Base-by-base conservation (phyloP, 2,329 filamentous ascomycete species). In the Penicillium sp. region DNA sequence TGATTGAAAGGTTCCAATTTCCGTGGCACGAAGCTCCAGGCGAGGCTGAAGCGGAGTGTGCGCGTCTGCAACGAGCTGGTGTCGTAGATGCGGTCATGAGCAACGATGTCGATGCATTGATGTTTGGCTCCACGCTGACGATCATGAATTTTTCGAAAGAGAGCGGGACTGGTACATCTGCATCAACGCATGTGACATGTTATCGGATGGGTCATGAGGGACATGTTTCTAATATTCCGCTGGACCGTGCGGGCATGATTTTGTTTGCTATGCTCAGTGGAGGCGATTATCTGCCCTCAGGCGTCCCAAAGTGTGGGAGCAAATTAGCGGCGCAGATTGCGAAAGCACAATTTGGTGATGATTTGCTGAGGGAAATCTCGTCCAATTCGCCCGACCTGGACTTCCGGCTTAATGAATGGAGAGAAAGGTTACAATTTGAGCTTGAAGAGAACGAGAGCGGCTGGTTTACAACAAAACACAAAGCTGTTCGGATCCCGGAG, bases 1-100 rank as follows among this genome's bases (percentile, higher is more conserved):
- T 97, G 5, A 85, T 97, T 43, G 85, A 86, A 45, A 77, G 94
- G 1, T 96, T 97, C 70, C 91, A 88, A 1, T 95, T 95, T 65
- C 83, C 85, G 1, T 82, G 83, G 45, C 91, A 97, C 70, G 85
- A 90, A 65, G 94, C 94, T 6, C 94, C 93, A 0, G 94, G 94
- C 9, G 94, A 99, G 69, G 94, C 93, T 3, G 94, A 99, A 70
- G 94, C 94, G 1, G 94, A 99, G 74, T 99, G 94, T 61, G 94
- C 94, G 0, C 75, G 94, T 15, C 73, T 99, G 3, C 92, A 99
- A 66, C 80, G 81, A 53, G 81, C 86, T 42, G 91, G 90, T 0
- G 78, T 96, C 8, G 92, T 96, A 1, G 94, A 99, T 70, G 93
- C 90, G 0, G 94, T 97, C 1, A 79, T 99, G 63, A 96, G 90